Base-by-base conservation (phyloP, 2,329 filamentous ascomycete genomes). In the Talaromyces amestolkiae region DNA sequence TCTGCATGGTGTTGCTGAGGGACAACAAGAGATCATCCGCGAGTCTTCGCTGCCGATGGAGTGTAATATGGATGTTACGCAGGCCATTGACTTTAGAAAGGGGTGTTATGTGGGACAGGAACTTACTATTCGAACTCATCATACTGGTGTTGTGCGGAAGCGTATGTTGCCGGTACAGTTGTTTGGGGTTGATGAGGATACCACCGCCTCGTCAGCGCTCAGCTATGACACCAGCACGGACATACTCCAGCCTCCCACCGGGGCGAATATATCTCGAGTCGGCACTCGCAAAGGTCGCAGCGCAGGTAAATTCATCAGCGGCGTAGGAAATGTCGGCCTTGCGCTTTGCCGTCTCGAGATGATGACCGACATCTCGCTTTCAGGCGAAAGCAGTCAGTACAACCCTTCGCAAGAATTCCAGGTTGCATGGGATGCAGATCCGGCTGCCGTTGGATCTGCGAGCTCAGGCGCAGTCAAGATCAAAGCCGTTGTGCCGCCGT, bases 21-120 rank as follows among this genome's bases (percentile, higher is more conserved):
- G 95, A 1, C 91, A 91, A 74, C 76, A 80, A 17, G 95, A 99
- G 81, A 88, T 99, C 22, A 76, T 86, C 7, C 80, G 84, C 66
- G 90, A 90, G 69, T 81, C 84, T 19, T 88, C 92, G 0, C 82
- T 99, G 63, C 94, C 95, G 1, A 89, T 93, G 77, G 94, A 98
- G 78, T 89, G 85, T 74, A 97, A 97, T 76, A 85, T 98, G 75
- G 95, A 99, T 78, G 80, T 91, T 66, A 91, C 91, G 84, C 85
- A 86, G 58, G 95, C 88, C 31, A 89, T 99, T 70, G 92, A 97
- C 78, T 99, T 95, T 81, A 88, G 88, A 74, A 99, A 99, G 81
- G 95, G 95, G 8, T 99, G 95, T 79, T 99, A 99, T 77, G 87
- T 98, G 8, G 95, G 95, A 0, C 95, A 99, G 79, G 95, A 99